Evolutionary conservation across 441 rosid species (phyloP).

Genomic region (Adansonia rubrostipa): DNA sequence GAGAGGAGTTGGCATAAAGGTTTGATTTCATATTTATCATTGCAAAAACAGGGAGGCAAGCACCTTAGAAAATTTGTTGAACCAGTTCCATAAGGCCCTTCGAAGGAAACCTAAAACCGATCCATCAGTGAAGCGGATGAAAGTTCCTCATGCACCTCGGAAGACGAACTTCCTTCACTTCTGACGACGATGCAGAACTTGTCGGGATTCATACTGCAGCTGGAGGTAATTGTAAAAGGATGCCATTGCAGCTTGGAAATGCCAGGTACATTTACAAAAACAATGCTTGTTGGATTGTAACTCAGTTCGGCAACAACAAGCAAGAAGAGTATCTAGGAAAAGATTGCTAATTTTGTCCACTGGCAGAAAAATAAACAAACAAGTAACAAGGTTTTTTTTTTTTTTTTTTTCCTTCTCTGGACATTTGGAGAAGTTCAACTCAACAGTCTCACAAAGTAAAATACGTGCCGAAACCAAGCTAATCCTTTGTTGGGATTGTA

Average conservation of each 20-base stretch:
- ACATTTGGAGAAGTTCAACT: conserved; percentile 57
- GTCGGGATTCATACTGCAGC: conserved; percentile 50
- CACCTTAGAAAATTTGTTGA: conserved; percentile 45
- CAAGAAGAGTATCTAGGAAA: not conserved
- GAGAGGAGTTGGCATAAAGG: not conserved
- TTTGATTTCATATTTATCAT: not conserved
- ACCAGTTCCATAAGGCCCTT: conserved; percentile 63
- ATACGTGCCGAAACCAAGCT: conserved; percentile 50
- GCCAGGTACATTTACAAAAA: conserved; percentile 50
- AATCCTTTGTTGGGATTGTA: conserved; percentile 51
- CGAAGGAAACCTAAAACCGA: conserved; percentile 43
- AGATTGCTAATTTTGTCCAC: not conserved
- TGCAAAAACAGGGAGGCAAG: not conserved
- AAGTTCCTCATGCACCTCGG: conserved; percentile 42
- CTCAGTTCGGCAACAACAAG: conserved; percentile 39
- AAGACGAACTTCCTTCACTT: conserved; percentile 59
- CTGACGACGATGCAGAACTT: conserved; percentile 50
- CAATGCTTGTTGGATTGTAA: conserved; percentile 46
- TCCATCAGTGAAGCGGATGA: conserved; percentile 37
- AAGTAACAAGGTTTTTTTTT: not conserved
- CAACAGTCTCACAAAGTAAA: conserved; percentile 48
- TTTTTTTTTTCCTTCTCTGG: conserved; percentile 32
- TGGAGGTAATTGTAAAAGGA: conserved; percentile 59
- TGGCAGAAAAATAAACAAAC: not conserved
- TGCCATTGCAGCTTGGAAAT: conserved; percentile 69